Percentiles rank a stretch among this genome's conserved stretches.
Evolutionary conservation across 2,329 filamentous ascomycete genomes (phyloP).

Genomic region (Colletotrichum magnum): DNA sequence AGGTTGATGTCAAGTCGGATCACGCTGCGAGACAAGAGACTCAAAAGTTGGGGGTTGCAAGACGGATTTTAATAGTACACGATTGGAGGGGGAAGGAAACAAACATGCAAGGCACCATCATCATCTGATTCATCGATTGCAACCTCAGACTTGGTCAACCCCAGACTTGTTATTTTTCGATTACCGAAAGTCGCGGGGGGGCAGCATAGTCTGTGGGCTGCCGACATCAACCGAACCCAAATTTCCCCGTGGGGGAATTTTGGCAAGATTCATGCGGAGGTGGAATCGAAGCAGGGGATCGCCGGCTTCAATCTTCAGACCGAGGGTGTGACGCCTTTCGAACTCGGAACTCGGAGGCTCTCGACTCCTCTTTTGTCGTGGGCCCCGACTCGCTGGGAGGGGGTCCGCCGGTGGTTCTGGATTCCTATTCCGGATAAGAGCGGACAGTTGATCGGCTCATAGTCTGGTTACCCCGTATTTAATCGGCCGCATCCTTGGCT

Average conservation of each 20-base stretch:
- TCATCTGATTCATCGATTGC: too few relatives aligned
- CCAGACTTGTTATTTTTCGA: too few relatives aligned
- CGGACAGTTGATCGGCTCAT: neutral
- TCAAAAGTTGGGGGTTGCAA: too few relatives aligned
- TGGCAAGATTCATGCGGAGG: constrained; percentile 22
- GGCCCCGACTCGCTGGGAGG: neutral
- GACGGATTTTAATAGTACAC: too few relatives aligned
- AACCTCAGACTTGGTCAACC: too few relatives aligned
- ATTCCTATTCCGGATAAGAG: constrained; percentile 20
- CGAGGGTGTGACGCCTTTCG: neutral
- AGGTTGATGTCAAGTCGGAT: neutral
- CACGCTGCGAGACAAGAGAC: neutral
- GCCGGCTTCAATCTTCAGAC: too few relatives aligned
- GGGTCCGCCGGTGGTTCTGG: constrained; percentile 22
- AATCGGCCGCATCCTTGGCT: constrained; percentile 5
- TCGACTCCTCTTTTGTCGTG: constrained; percentile 12
- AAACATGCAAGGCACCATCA: too few relatives aligned
- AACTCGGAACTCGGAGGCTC: constrained; percentile 25
- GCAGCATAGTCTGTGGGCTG: neutral
- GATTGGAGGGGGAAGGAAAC: too few relatives aligned
- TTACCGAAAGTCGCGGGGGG: too few relatives aligned
- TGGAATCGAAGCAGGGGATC: constrained; percentile 5
- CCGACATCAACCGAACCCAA: constrained; percentile 12
- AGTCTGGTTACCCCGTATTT: neutral
- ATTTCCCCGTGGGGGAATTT: constrained; percentile 21